Evolutionary conservation across 257 asterid species (phyloP).

Genomic region (Gardenia jasminoides): DNA sequence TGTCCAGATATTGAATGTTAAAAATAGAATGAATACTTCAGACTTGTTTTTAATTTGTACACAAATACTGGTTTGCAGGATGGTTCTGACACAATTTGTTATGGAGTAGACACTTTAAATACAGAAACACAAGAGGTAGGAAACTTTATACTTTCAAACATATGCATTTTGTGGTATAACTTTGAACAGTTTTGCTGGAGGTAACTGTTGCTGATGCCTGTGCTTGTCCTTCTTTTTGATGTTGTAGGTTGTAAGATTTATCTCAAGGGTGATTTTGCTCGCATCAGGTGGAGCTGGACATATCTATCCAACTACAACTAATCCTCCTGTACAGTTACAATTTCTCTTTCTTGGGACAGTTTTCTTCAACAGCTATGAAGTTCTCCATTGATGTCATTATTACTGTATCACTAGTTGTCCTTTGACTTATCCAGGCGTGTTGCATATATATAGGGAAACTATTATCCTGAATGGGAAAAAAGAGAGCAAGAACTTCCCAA

Average conservation of each 20-base stretch:
- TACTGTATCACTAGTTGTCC: neutral
- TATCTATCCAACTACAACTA: conserved; percentile 92
- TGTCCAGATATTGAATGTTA: neutral
- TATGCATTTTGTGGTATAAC: neutral
- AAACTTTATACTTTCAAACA: conserved; percentile 11
- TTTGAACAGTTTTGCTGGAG: conserved; percentile 9
- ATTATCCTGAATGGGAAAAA: neutral
- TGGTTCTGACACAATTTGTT: conserved; percentile 72
- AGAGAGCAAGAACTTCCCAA: neutral
- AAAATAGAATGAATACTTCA: neutral
- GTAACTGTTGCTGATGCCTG: neutral
- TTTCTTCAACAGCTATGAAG: neutral
- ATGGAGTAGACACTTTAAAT: conserved; percentile 84
- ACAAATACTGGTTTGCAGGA: conserved; percentile 54
- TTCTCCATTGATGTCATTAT: neutral
- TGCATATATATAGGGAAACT: neutral
- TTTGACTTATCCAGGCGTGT: neutral
- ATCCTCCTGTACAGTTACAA: conserved; percentile 66
- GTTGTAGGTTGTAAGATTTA: conserved; percentile 81
- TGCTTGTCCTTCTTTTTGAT: conserved; percentile 14
- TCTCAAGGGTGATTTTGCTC: conserved; percentile 85
- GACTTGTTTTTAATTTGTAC: conserved; percentile 21
- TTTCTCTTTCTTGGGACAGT: conserved; percentile 8
- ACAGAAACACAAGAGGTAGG: conserved; percentile 78
- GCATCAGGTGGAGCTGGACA: conserved; percentile 99